Evolutionary conservation across 805 yeast genomes (phyloP), one percentile per base, ranked within the genome.

Genomic region (Saccharomycopsis sp.): DNA sequence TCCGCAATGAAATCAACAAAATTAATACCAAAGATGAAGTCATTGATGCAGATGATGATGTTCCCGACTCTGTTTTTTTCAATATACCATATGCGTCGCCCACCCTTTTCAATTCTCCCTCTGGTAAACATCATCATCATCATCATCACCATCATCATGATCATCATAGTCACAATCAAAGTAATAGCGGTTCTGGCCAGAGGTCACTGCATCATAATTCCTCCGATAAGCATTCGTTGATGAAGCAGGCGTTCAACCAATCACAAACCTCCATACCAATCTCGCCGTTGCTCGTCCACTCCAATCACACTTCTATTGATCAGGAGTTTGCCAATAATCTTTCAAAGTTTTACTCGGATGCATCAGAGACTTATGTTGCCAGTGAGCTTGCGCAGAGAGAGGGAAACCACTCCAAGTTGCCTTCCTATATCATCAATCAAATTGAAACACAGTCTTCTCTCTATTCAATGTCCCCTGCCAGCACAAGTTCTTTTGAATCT

Each of bases 71-170:
- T 4, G 23, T 47, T 4, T 44, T 47, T 22, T 47, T 44, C 44
- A 47, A 47, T 39, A 47, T 47, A 23, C 50, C 50, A 12, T 47
- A 41, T 23, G 50, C 50, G 7, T 17, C 42, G 3, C 32, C 41
- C 9, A 32, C 41, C 3, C 25, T 44, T 32, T 27, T 34, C 20
- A 9, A 8, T 5, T 6, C 26, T 4, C n/a, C 10, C 12, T 12
- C n/a, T 8, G n/a, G 13, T 20, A 5, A n/a, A 5, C 18, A 31
- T 18, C 8, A 31, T n/a, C n/a, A n/a, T n/a, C n/a, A n/a, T n/a
- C n/a, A n/a, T n/a, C n/a, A n/a, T n/a, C n/a, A n/a, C n/a, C n/a
- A n/a, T n/a, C n/a, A n/a, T n/a, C n/a, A n/a, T n/a, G n/a, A n/a
- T n/a, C n/a, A n/a, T n/a, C n/a, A n/a, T n/a, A n/a, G n/a, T n/a